These are phyloP conservation scores for Eutrema heterophyllum DNA, from an alignment of 345 rosid species.

Conservation along the genomic window DNA sequence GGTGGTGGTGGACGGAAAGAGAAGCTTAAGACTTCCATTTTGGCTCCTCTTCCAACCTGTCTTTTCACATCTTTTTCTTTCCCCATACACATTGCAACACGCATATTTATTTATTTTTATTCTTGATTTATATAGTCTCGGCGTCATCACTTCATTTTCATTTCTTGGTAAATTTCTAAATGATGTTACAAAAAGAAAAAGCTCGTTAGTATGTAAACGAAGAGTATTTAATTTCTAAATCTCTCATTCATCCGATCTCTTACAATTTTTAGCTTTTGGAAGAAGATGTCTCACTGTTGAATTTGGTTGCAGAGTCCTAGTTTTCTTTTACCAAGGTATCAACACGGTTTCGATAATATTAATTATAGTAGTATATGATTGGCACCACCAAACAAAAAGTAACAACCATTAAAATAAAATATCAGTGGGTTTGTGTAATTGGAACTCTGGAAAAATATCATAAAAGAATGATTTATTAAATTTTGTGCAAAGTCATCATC, in stretches of 20 bases:
- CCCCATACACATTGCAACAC: not conserved
- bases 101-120: no score
- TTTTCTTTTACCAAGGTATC: not conserved
- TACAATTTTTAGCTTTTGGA: not conserved
- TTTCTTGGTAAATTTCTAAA: not conserved
- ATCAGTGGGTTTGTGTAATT: not conserved
- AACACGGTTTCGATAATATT: not conserved
- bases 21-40: conserved; percentile 8
- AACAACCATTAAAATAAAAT: not conserved
- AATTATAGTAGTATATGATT: not conserved
- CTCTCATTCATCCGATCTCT: not conserved
- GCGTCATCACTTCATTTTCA: not conserved
- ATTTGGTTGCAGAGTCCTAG: not conserved
- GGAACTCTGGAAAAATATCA: no score
- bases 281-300: not conserved
- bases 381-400: not conserved
- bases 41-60: conserved; percentile 32
- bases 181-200: not conserved
- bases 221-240: not conserved
- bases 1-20: conserved; percentile 14
- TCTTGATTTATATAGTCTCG: not conserved
- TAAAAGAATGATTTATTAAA: not conserved
- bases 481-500: not conserved
- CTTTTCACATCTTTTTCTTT: not conserved
- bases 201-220: no score